These are phyloP conservation scores for Trypanosomatidae sp. DNA, from an alignment of 208 protist genomes.

Conservation along the genomic window DNA sequence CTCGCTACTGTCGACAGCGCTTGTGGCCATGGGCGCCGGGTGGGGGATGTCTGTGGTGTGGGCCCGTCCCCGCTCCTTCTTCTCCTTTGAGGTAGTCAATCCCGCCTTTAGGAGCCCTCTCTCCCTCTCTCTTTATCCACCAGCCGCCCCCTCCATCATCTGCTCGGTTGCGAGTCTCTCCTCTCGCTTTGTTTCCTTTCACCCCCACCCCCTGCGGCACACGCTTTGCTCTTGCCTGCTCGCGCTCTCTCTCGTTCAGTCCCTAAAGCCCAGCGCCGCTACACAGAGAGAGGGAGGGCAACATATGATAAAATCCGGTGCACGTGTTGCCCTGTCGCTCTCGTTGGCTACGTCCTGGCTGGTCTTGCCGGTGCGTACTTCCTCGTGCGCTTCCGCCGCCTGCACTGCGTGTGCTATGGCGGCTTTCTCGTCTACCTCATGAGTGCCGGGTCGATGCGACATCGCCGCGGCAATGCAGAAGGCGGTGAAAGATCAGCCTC, in stretches of 20 bases:
- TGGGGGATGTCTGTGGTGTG: neutral
- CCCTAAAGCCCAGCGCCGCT: neutral
- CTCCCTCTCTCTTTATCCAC: neutral
- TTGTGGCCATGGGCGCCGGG: neutral
- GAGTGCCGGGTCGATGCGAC: neutral
- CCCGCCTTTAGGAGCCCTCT: neutral
- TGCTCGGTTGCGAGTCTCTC: neutral
- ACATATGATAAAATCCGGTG: neutral
- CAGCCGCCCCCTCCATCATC: neutral
- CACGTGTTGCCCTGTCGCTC: neutral
- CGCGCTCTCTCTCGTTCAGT: neutral
- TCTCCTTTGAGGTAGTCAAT: neutral
- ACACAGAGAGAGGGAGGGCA: neutral
- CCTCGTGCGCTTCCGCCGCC: constrained; percentile 17
- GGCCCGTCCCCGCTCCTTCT: neutral
- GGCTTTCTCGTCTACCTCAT: constrained; percentile 20
- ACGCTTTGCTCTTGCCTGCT: neutral
- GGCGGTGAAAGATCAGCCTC: neutral
- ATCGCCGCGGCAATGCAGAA: neutral
- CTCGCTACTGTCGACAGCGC: neutral
- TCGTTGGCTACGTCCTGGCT: constrained; percentile 10
- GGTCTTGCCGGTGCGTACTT: constrained; percentile 3
- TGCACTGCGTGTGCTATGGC: constrained; percentile 24
- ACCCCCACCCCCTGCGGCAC: neutral
- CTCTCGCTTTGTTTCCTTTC: neutral